Percentiles rank a stretch among this genome's conserved stretches.
Conservation (phyloP, 768 basidiomycete genomes). For the Tylopilus sp. region DNA sequence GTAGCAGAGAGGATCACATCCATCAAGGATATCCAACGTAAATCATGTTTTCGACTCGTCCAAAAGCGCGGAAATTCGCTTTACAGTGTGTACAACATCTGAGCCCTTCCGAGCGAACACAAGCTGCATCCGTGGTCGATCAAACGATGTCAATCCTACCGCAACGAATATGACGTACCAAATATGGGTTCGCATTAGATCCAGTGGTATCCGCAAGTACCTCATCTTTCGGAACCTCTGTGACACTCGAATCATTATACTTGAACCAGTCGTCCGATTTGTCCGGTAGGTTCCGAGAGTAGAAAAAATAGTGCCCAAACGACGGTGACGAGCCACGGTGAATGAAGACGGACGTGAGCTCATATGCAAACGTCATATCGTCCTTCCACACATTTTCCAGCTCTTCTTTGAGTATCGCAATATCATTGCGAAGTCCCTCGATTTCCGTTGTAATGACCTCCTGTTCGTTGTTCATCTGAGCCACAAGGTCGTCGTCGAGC, state of each 20-base stretch:
- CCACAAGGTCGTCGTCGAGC: conserved; percentile 58
- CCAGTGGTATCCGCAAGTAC: conserved; percentile 90
- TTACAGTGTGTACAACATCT: conserved; percentile 78
- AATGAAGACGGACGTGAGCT: conserved; percentile 92
- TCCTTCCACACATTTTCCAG: conserved; percentile 76
- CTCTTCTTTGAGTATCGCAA: conserved; percentile 56
- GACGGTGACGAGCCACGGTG: conserved; percentile 87
- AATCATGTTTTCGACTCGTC: conserved; percentile 29
- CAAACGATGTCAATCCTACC: neutral
- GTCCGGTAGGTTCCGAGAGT: conserved; percentile 81
- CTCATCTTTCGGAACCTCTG: conserved; percentile 72
- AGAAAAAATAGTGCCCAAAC: conserved; percentile 96
- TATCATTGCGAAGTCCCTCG: conserved; percentile 47
- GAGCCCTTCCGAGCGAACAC: conserved; percentile 80
- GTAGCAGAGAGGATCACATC: conserved; percentile 13
- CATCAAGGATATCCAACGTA: conserved; percentile 27
- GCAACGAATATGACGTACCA: conserved; percentile 47
- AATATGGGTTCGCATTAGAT: conserved; percentile 84
- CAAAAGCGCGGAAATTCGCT: conserved; percentile 44
- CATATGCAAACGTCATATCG: conserved; percentile 67
- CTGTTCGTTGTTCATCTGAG: conserved; percentile 52
- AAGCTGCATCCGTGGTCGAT: conserved; percentile 44
- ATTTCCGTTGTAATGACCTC: conserved; percentile 53
- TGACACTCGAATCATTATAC: conserved; percentile 90
- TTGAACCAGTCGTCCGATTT: conserved; percentile 89